These are phyloP conservation scores for Bruguiera hainesii DNA, from an alignment of 441 rosid genomes.

Conservation along the genomic window DNA sequence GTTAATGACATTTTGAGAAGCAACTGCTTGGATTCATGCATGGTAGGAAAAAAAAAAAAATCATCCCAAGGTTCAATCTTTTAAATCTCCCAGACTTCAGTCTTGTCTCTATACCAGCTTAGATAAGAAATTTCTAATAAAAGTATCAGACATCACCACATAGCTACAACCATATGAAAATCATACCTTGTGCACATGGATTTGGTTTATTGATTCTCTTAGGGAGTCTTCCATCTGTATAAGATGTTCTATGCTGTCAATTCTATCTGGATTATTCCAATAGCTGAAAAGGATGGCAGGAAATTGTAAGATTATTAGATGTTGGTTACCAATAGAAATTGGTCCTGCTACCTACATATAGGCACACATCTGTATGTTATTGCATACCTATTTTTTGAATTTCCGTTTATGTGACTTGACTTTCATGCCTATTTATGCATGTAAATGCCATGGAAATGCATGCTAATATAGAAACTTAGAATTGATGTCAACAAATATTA, in stretches of 20 bases:
- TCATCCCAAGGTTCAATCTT: not conserved
- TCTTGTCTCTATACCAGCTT: too few relatives aligned
- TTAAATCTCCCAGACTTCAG: not conserved
- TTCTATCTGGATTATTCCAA: constrained; percentile 65
- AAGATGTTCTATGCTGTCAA: constrained; percentile 64
- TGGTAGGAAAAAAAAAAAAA: not conserved
- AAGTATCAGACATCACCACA: too few relatives aligned
- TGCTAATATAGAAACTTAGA: too few relatives aligned
- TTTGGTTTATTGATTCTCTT: constrained; percentile 47
- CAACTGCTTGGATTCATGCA: not conserved
- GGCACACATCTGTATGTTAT: not conserved
- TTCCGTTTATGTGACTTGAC: too few relatives aligned
- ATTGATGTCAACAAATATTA: too few relatives aligned
- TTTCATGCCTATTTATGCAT: not conserved
- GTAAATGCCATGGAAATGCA: not conserved
- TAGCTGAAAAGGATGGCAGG: constrained; percentile 49
- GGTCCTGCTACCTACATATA: too few relatives aligned
- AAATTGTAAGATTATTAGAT: not conserved
- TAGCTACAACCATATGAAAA: too few relatives aligned
- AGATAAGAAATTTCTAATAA: too few relatives aligned
- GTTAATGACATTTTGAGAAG: too few relatives aligned
- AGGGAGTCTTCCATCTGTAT: constrained; percentile 73
- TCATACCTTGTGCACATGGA: not conserved
- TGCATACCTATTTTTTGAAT: not conserved
- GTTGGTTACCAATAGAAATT: too few relatives aligned